Evolutionary conservation across 305 asterid genomes (phyloP), one percentile per base, ranked within the genome.

Genomic region (Fraxinus baroniana): DNA sequence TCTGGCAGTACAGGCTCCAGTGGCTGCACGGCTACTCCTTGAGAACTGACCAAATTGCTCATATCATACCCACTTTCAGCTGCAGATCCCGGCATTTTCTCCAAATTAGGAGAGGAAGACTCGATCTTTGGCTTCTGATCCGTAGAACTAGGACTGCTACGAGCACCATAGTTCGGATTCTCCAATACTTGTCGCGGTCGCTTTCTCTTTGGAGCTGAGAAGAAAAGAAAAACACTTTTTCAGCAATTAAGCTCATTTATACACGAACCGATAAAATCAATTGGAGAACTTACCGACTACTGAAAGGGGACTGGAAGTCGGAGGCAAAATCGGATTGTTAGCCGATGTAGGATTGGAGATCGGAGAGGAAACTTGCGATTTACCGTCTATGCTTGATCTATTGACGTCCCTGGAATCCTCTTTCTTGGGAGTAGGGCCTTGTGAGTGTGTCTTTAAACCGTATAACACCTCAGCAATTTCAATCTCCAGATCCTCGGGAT

Each of bases 381-480:
- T 92, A 1, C 84, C 81, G 78, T 91, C 94, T 79, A 79, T 76
- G 80, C 62, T 88, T 75, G 94, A 90, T 92, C 95, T 89, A 78
- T 74, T 90, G 26, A 85, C 88, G 82, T 96, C 99, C 76, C 87
- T 90, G 1, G 94, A 85, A 41, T 94, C 97, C 37, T 95, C 97
- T 64, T 90, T 94, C 90, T 90, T 92, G 0, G 94, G 84, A 28
- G 94, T 86, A 80, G 95, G 97, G 39, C 87, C 94, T 76, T 89
- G 98, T 26, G 98, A 89, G 78, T 91, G 98, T 64, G 93, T 92
- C 95, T 83, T 96, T 93, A 97, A 80, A 1, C 96, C 99, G 62
- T 84, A 95, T 79, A 97, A 80, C 8, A 97, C 98, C 87, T 94
- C 97, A 1, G 99, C 98, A 41, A 97, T 97, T 83, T 97, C 99